Percentiles rank a stretch among this genome's conserved stretches.
phyloP scores from a whole-genome alignment of 2,329 filamentous ascomycete species.

The Elsinoe perseae region DNA sequence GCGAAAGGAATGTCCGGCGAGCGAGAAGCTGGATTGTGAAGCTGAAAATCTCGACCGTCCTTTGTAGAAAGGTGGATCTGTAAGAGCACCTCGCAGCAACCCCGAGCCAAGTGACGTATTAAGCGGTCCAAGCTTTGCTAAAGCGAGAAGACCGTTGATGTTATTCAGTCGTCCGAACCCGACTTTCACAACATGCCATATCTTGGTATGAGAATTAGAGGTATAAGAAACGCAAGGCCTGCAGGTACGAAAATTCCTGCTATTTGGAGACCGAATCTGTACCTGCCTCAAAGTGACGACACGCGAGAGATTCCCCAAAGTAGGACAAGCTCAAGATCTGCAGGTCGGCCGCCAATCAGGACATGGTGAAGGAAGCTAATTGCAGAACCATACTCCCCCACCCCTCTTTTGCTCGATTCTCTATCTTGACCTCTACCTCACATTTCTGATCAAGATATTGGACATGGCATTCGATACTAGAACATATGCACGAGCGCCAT shows the following conservation, averaged over 20 bases:
- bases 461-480: too few species aligned
- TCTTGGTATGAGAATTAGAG: not conserved
- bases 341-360: conserved; percentile 1
- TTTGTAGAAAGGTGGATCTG: not conserved
- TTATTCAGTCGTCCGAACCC: not conserved
- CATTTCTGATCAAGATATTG: too few species aligned
- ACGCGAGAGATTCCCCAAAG: conserved; percentile 5
- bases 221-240: not conserved
- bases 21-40: not conserved
- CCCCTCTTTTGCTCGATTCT: not conserved
- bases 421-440: not conserved
- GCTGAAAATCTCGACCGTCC: not conserved
- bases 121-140: conserved; percentile 1
- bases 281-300: conserved; percentile 3
- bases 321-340: conserved; percentile 3
- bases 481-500: too few species aligned
- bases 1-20: not conserved
- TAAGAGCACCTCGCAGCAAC: not conserved
- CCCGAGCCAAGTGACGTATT: not conserved
- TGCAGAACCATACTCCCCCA: not conserved
- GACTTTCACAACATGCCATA: not conserved
- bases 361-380: not conserved
- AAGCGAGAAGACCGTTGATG: not conserved
- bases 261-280: not conserved
- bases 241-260: not conserved